Percentiles rank a stretch among this genome's conserved stretches.
Evolutionary conservation across 495 filamentous ascomycete species (phyloP).

Genomic region (Neurospora intermedia): DNA sequence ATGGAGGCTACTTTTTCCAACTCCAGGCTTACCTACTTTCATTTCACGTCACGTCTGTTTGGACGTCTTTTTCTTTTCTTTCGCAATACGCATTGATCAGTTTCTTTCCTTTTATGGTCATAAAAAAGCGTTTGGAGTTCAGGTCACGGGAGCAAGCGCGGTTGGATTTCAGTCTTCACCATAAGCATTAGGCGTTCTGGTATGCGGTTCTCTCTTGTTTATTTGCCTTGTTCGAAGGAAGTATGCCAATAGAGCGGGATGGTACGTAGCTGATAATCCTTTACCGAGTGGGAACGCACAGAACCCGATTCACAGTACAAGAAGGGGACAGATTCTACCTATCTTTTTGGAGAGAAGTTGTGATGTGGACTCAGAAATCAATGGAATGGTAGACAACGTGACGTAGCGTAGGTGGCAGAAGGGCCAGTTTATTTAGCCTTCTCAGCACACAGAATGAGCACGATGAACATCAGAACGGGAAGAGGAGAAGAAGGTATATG

Average conservation of each 20-base stretch:
- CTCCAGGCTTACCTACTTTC: neutral
- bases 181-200: neutral
- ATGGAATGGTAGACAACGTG: neutral
- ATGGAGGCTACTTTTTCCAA: neutral
- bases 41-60: neutral
- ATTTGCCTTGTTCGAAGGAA: neutral
- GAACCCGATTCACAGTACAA: neutral
- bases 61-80: neutral
- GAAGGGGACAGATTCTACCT: neutral
- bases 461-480: neutral
- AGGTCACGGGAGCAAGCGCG: neutral
- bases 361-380: neutral
- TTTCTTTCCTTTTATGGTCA: neutral
- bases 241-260: neutral
- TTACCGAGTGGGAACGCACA: neutral
- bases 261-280: neutral
- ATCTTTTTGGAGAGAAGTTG: neutral
- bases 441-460: neutral
- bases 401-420: neutral
- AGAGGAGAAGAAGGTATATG: neutral
- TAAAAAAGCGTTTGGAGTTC: neutral
- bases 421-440: neutral
- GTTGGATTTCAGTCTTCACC: neutral
- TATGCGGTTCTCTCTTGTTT: neutral
- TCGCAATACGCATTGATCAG: neutral